phyloP scores from a whole-genome alignment of 495 filamentous ascomycete genomes.

The Geopyxis carbonaria region DNA sequence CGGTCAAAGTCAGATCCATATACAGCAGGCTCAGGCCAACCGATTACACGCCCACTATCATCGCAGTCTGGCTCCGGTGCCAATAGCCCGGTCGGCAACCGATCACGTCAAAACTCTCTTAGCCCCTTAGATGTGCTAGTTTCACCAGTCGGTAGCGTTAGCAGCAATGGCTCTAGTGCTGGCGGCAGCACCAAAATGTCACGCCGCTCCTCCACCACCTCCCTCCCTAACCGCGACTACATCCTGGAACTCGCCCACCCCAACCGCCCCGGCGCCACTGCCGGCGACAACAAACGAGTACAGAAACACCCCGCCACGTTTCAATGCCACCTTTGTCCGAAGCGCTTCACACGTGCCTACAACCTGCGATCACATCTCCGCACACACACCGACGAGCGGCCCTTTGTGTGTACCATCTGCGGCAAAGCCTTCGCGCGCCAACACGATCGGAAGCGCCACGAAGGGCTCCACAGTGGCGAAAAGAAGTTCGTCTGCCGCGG shows the following conservation, averaged over 20 bases:
- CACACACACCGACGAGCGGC: conserved; percentile 81
- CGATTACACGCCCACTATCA: conserved; percentile 31
- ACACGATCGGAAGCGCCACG: conserved; percentile 81
- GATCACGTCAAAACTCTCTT: conserved; percentile 30
- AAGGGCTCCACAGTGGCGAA: conserved; percentile 77
- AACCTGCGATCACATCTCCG: conserved; percentile 83
- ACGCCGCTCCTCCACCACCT: conserved; percentile 55
- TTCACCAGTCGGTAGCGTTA: conserved; percentile 32
- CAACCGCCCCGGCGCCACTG: conserved; percentile 51
- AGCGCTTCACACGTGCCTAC: conserved; percentile 76
- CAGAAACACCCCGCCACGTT: conserved; percentile 95
- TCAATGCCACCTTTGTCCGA: conserved; percentile 70
- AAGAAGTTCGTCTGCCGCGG: conserved; percentile 97
- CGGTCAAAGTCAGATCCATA: conserved; percentile 63
- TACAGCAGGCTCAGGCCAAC: conserved; percentile 28
- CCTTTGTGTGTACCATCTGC: conserved; percentile 90
- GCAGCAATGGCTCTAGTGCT: conserved; percentile 42
- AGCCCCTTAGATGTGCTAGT: conserved; percentile 32
- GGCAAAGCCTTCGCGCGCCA: conserved; percentile 93
- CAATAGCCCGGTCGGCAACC: conserved; percentile 23
- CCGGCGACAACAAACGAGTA: conserved; percentile 47
- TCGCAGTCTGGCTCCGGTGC: conserved; percentile 19
- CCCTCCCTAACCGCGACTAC: conserved; percentile 75
- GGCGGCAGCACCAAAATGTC: conserved; percentile 28
- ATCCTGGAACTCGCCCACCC: conserved; percentile 85